These are phyloP conservation scores for Xylaria sp. DNA, from an alignment of 2,329 filamentous ascomycete genomes.

Conservation along the genomic window DNA sequence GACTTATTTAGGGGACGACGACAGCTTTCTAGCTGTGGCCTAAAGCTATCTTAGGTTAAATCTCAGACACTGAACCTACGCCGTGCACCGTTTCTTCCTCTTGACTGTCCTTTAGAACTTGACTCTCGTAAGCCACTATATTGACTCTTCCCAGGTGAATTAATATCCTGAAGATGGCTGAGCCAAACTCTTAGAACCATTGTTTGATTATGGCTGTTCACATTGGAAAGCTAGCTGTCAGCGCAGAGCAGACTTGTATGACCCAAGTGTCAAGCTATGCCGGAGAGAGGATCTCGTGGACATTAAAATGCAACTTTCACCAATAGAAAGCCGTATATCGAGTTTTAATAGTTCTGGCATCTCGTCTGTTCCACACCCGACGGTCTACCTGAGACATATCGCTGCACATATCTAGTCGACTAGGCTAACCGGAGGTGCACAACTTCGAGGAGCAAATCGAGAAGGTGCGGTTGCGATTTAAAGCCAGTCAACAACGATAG, in stretches of 20 bases:
- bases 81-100: no score
- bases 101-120: neutral
- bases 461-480: slow-evolving; percentile 33
- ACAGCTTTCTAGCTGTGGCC: no score
- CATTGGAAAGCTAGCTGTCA: slow-evolving; percentile 18
- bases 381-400: slow-evolving; percentile 40
- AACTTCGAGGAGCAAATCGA: slow-evolving; percentile 37
- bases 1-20: no score
- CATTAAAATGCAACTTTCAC: slow-evolving; percentile 19
- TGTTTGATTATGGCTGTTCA: slow-evolving; percentile 16
- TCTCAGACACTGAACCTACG: no score
- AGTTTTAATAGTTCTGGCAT: slow-evolving; percentile 44
- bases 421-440: slow-evolving; percentile 40
- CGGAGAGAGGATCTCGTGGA: slow-evolving; percentile 13
- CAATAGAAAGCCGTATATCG: slow-evolving; percentile 39
- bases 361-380: slow-evolving; percentile 31
- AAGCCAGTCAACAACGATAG: slow-evolving; percentile 36
- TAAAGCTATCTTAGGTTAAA: no score
- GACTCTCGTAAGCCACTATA: neutral
- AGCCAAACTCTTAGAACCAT: neutral
- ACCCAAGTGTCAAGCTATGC: slow-evolving; percentile 16
- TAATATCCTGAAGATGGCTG: neutral
- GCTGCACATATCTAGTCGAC: slow-evolving; percentile 45
- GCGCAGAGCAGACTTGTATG: slow-evolving; percentile 17
- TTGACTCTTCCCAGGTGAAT: neutral